These are phyloP conservation scores for Fusarium poae DNA, from an alignment of 2,329 filamentous ascomycete genomes.

Conservation along the genomic window DNA sequence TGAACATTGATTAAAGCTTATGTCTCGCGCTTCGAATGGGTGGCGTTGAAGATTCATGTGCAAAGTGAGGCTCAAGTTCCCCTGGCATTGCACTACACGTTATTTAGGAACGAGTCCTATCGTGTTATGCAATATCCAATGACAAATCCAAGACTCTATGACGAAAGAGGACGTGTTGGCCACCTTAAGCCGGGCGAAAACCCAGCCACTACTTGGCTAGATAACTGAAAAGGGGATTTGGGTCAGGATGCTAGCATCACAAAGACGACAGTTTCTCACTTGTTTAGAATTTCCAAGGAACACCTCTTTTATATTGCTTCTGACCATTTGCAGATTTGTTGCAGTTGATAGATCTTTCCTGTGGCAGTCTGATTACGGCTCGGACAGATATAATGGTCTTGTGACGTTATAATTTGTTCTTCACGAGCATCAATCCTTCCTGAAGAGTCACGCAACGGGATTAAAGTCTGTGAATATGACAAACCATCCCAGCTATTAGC, in stretches of 20 bases:
- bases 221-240: not conserved
- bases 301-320: not conserved
- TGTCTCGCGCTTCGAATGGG: not conserved
- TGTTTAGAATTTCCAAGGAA: not conserved
- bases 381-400: not conserved
- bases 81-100: not conserved
- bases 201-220: slow-evolving; percentile 34
- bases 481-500: slow-evolving; percentile 2
- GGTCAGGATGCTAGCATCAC: not conserved
- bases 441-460: not conserved
- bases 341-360: not conserved
- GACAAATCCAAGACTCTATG: not conserved
- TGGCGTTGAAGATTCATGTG: not conserved
- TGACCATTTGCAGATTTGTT: not conserved
- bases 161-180: slow-evolving; percentile 18
- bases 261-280: not conserved
- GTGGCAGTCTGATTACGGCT: not conserved
- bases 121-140: not conserved
- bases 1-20: not conserved
- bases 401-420: not conserved
- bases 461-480: not conserved
- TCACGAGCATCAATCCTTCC: not conserved
- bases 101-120: not conserved
- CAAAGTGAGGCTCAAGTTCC: not conserved
- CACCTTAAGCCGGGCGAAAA: slow-evolving; percentile 32